phyloP scores from a whole-genome alignment of 2,329 filamentous ascomycete genomes.

The Lachnellula cervina region DNA sequence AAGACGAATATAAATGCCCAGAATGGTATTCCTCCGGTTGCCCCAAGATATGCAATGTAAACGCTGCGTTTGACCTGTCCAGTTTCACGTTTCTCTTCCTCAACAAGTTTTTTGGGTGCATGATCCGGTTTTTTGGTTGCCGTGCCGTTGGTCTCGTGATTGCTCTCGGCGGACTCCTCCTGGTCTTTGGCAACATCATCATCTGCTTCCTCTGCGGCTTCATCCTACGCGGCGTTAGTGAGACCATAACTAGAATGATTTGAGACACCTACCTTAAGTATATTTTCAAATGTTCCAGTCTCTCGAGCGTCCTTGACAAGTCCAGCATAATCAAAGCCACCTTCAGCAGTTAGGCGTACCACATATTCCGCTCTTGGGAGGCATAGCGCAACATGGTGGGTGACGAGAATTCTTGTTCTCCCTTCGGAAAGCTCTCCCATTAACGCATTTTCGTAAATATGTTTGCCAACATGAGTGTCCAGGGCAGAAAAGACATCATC shows the following conservation, averaged over 20 bases:
- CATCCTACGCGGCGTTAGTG: no score
- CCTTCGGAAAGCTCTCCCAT: conserved; percentile 62
- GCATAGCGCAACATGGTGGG: conserved; percentile 69
- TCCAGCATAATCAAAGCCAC: conserved; percentile 43
- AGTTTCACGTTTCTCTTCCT: conserved; percentile 65
- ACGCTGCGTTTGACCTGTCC: conserved; percentile 62
- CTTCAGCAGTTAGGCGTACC: conserved; percentile 37
- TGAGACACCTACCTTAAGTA: no score
- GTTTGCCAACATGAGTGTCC: conserved; percentile 72
- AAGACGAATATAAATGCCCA: conserved; percentile 52
- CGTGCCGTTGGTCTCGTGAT: no score
- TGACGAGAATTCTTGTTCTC: conserved; percentile 71
- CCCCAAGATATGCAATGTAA: conserved; percentile 61
- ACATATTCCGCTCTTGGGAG: conserved; percentile 66
- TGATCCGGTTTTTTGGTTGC: no score
- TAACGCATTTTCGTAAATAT: conserved; percentile 71
- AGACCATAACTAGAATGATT: no score
- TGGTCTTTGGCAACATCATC: no score
- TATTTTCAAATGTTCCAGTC: no score
- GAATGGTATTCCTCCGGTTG: conserved; percentile 58
- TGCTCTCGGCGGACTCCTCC: no score
- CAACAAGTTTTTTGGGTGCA: conserved; percentile 36
- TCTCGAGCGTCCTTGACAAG: no score
- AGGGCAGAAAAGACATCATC: conserved; percentile 78
- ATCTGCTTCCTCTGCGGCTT: no score